Evolutionary conservation across 805 yeast genomes (phyloP).

Genomic region (Teunomyces stri): DNA sequence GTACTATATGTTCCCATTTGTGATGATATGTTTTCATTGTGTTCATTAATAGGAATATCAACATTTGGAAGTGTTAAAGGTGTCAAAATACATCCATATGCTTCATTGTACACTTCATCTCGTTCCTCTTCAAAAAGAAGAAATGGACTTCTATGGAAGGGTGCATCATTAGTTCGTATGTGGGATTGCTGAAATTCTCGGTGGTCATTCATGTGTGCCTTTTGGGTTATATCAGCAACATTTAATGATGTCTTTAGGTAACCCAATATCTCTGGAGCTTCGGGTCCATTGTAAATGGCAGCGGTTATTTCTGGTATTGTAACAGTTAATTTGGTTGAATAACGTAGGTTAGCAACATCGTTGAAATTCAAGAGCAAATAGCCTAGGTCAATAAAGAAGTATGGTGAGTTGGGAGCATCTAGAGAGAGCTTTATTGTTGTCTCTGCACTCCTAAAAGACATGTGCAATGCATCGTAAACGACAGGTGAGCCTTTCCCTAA

Average conservation of each 20-base stretch:
- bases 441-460: constrained; percentile 54
- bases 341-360: constrained; percentile 69
- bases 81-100: constrained; percentile 53
- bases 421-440: constrained; percentile 43
- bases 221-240: constrained; percentile 58
- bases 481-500: constrained; percentile 54
- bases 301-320: constrained; percentile 47
- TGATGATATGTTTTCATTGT: constrained; percentile 10
- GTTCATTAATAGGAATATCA: constrained; percentile 52
- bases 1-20: constrained; percentile 1
- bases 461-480: constrained; percentile 66
- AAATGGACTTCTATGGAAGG: constrained; percentile 78
- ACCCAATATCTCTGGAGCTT: constrained; percentile 26
- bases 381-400: constrained; percentile 15
- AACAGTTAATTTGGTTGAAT: constrained; percentile 52
- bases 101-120: constrained; percentile 45
- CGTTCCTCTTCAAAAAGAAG: constrained; percentile 53
- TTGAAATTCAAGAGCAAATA: constrained; percentile 45
- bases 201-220: constrained; percentile 45
- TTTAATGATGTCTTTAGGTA: constrained; percentile 56
- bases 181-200: constrained; percentile 61
- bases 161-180: constrained; percentile 70
- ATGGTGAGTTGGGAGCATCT: constrained; percentile 7
- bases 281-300: constrained; percentile 19
- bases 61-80: constrained; percentile 63